Evolutionary conservation across 495 filamentous ascomycete species (phyloP).

Genomic region (Aspergillus haitiensis): DNA sequence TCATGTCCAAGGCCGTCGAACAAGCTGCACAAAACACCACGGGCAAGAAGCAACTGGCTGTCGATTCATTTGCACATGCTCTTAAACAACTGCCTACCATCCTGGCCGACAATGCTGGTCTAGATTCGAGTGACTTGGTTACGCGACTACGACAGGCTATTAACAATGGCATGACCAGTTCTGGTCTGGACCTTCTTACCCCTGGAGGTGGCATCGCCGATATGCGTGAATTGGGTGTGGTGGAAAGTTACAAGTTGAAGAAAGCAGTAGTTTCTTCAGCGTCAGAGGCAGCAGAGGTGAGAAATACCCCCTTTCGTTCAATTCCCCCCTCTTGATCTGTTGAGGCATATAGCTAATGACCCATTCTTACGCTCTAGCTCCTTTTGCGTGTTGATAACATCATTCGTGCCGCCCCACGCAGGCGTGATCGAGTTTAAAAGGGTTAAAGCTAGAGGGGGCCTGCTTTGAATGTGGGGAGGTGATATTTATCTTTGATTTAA

Average conservation of each 20-base stretch:
- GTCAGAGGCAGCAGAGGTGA: constrained; percentile 93
- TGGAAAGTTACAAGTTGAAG: constrained; percentile 99
- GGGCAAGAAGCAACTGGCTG: constrained; percentile 94
- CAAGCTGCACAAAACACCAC: constrained; percentile 89
- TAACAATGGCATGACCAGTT: constrained; percentile 88
- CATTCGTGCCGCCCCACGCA: constrained; percentile 74
- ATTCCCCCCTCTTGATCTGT: not conserved
- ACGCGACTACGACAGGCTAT: constrained; percentile 88
- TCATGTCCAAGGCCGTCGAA: constrained; percentile 98
- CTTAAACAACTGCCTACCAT: constrained; percentile 94
- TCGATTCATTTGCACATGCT: constrained; percentile 84
- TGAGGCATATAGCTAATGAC: constrained; percentile 5
- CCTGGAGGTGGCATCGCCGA: constrained; percentile 93
- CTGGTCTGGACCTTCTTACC: constrained; percentile 83
- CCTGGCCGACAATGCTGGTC: constrained; percentile 93
- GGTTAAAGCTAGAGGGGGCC: constrained; percentile 13
- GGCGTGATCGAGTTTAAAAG: constrained; percentile 68
- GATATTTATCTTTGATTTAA: constrained; percentile 1
- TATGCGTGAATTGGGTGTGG: constrained; percentile 95
- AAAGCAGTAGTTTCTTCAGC: constrained; percentile 92
- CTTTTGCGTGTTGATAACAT: constrained; percentile 85
- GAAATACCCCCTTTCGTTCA: constrained; percentile 21
- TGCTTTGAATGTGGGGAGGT: not conserved
- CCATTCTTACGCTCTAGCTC: constrained; percentile 49
- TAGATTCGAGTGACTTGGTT: constrained; percentile 92